These are phyloP conservation scores for Wilhelminamyces savonicus DNA, from an alignment of 805 yeast species.

Conservation along the genomic window DNA sequence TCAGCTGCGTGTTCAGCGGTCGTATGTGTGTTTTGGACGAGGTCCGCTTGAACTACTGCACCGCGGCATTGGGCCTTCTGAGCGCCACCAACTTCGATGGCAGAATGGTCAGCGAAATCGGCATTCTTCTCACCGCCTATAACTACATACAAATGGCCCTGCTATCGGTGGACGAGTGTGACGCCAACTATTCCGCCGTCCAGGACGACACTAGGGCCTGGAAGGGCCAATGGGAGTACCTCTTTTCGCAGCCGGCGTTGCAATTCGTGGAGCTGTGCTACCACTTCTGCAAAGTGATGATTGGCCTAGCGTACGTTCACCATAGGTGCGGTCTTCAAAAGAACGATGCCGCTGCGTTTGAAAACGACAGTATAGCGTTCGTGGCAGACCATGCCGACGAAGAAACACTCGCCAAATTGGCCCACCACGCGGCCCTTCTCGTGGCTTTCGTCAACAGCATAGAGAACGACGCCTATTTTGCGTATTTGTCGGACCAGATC, in stretches of 20 bases:
- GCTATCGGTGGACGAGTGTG: conserved; percentile 14
- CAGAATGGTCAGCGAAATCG: conserved; percentile 73
- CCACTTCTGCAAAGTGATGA: conserved; percentile 52
- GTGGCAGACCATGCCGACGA: conserved; percentile 19
- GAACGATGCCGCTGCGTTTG: conserved; percentile 14
- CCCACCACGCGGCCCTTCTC: conserved; percentile 36
- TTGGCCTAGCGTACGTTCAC: conserved; percentile 35
- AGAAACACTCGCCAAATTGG: conserved; percentile 25
- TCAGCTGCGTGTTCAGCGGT: conserved; percentile 62
- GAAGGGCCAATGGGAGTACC: conserved; percentile 64
- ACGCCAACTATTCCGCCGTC: conserved; percentile 26
- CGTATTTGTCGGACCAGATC: conserved; percentile 65
- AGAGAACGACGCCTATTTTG: conserved; percentile 52
- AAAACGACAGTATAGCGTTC: conserved; percentile 15
- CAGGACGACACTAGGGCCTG: conserved; percentile 49
- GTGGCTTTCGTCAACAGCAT: conserved; percentile 35
- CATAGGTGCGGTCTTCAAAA: conserved; percentile 7
- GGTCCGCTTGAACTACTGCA: conserved; percentile 51
- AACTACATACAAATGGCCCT: conserved; percentile 43
- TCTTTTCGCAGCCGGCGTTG: conserved; percentile 63
- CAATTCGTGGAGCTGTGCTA: conserved; percentile 72
- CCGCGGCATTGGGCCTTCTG: conserved; percentile 49
- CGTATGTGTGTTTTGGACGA: conserved; percentile 58
- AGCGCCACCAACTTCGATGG: conserved; percentile 74
- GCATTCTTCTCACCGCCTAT: conserved; percentile 52